A percentile compares a stretch with the other conserved stretches of the same genome.
Conservation (phyloP, 2,329 filamentous ascomycete species). For the Fusarium torreyae region DNA sequence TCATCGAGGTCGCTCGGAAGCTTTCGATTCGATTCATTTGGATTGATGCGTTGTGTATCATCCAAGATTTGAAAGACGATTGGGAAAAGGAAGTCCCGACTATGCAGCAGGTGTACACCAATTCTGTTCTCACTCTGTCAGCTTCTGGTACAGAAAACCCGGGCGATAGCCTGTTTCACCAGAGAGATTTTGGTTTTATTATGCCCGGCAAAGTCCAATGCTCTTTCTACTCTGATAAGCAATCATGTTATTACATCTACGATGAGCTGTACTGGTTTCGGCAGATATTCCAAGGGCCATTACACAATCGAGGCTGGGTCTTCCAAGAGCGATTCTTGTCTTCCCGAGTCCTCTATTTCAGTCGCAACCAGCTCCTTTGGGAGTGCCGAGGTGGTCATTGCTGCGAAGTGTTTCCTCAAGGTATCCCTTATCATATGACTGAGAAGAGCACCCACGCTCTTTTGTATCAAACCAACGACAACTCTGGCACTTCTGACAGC, state of each 20-base stretch:
- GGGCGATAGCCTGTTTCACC: no score
- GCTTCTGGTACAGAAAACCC: no score
- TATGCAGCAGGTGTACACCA: background rate
- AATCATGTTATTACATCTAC: no score
- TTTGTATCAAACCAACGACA: no score
- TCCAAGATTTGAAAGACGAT: background rate
- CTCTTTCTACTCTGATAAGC: no score
- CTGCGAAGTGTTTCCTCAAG: conserved; percentile 6
- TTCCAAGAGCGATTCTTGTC: conserved; percentile 1
- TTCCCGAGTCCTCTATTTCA: background rate
- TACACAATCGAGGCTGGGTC: background rate
- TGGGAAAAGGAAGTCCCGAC: background rate
- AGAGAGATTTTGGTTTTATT: no score
- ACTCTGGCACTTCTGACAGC: no score
- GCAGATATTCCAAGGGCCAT: background rate
- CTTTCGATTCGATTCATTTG: background rate
- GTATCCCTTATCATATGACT: background rate
- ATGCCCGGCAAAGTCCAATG: no score
- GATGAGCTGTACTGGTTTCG: no score
- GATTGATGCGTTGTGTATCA: background rate
- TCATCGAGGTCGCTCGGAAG: no score
- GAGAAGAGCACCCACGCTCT: no score
- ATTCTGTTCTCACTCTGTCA: no score
- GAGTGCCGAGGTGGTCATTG: background rate
- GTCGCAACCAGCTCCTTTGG: background rate